phyloP scores from a whole-genome alignment of 2,329 filamentous ascomycete genomes.

The Acrodontium crateriforme region DNA sequence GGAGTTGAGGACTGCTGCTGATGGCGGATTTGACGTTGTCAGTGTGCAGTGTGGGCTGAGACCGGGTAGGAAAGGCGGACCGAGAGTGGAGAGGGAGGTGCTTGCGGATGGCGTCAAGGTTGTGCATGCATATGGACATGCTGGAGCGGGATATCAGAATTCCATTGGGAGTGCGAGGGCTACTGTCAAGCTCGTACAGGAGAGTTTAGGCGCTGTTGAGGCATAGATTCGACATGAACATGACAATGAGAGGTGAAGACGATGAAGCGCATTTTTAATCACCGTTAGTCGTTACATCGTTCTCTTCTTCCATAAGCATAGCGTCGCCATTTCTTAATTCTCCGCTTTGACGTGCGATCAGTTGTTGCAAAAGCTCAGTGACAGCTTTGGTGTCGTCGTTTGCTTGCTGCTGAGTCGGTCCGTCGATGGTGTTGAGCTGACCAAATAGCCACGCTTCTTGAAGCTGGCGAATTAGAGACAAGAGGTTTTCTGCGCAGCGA shows the following conservation, averaged over 20 bases:
- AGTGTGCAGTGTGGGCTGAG: slow-evolving; percentile 30
- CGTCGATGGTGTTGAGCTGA: slow-evolving; percentile 42
- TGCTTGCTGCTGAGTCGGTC: slow-evolving; percentile 27
- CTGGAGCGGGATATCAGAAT: slow-evolving; percentile 30
- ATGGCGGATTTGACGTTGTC: slow-evolving; percentile 30
- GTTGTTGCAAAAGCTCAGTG: slow-evolving; percentile 28
- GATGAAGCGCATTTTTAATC: too few relatives aligned
- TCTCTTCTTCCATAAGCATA: too few relatives aligned
- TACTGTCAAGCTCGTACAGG: slow-evolving; percentile 15
- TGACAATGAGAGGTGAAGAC: too few relatives aligned
- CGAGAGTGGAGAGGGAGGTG: slow-evolving; percentile 29
- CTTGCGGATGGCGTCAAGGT: slow-evolving; percentile 21
- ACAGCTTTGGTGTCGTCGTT: slow-evolving; percentile 36
- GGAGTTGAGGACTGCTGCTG: slow-evolving; percentile 20
- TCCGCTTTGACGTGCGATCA: too few relatives aligned
- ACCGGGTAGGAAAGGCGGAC: slow-evolving; percentile 30
- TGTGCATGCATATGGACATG: slow-evolving; percentile 36
- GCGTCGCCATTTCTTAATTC: too few relatives aligned
- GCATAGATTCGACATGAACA: slow-evolving; percentile 13
- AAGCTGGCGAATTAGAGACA: slow-evolving; percentile 45
- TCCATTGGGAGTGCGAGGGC: slow-evolving; percentile 17
- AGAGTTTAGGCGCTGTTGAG: slow-evolving; percentile 10
- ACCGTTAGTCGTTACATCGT: too few relatives aligned
- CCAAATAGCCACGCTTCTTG: slow-evolving; percentile 57
- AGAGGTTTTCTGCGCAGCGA: slow-evolving; percentile 47